Evolutionary conservation across 1,284 basidiomycete species (phyloP).

Genomic region (Apiotrichum gamsii): DNA sequence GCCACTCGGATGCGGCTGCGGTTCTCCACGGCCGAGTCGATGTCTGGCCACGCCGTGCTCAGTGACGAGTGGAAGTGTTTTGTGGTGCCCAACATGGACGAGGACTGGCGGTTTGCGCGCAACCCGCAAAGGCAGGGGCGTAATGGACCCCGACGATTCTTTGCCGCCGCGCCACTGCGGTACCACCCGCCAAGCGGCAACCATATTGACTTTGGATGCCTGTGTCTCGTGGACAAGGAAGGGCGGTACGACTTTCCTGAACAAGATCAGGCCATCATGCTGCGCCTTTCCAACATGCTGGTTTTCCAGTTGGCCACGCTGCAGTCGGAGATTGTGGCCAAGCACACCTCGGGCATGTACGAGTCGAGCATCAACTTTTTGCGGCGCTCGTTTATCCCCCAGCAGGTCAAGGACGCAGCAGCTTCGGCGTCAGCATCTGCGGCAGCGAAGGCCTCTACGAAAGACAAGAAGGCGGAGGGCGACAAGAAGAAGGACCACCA

Average conservation of each 20-base stretch:
- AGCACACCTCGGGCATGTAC: slow-evolving; percentile 30
- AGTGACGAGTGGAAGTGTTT: slow-evolving; percentile 18
- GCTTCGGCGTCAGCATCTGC: too few relatives aligned
- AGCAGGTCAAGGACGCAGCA: background rate
- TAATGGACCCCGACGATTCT: slow-evolving; percentile 18
- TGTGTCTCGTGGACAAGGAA: slow-evolving; percentile 28
- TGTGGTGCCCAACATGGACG: slow-evolving; percentile 26
- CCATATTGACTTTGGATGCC: slow-evolving; percentile 32
- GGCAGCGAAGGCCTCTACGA: background rate
- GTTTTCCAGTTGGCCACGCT: slow-evolving; percentile 41
- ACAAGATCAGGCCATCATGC: slow-evolving; percentile 29
- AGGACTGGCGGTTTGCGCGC: slow-evolving; percentile 36
- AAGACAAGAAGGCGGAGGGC: background rate
- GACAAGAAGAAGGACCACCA: background rate
- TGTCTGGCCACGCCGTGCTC: slow-evolving; percentile 16
- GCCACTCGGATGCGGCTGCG: background rate
- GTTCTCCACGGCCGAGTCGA: background rate
- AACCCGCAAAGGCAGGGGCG: slow-evolving; percentile 14
- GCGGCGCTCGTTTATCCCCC: slow-evolving; percentile 29
- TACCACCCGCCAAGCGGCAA: slow-evolving; percentile 21
- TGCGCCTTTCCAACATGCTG: slow-evolving; percentile 40
- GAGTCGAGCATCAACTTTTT: slow-evolving; percentile 39
- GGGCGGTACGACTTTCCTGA: slow-evolving; percentile 27
- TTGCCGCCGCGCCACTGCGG: slow-evolving; percentile 34
- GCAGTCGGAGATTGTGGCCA: slow-evolving; percentile 33